Evolutionary conservation across 495 filamentous ascomycete genomes (phyloP).

Genomic region (Aspergillus leporis): DNA sequence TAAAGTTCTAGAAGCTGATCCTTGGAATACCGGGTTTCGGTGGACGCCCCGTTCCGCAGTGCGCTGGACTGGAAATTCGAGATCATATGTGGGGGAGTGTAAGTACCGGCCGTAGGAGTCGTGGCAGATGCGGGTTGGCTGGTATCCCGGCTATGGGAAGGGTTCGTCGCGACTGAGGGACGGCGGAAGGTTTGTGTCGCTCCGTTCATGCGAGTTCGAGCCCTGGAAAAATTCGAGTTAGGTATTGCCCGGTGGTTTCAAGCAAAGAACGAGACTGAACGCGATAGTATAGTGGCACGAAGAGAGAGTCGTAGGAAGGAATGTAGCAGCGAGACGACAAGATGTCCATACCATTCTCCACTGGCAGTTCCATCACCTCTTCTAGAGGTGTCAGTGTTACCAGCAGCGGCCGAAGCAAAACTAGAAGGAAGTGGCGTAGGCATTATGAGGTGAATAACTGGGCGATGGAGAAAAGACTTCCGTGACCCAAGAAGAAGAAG

Average conservation of each 20-base stretch:
- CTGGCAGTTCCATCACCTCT: conserved; percentile 55
- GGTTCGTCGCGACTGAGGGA: conserved; percentile 68
- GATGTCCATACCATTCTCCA: conserved; percentile 56
- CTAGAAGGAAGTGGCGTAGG: conserved; percentile 76
- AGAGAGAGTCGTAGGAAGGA: neutral
- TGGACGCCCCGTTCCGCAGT: conserved; percentile 55
- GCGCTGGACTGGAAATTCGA: conserved; percentile 47
- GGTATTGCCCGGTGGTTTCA: neutral
- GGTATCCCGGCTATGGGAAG: conserved; percentile 50
- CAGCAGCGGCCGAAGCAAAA: conserved; percentile 81
- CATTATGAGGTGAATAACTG: conserved; percentile 50
- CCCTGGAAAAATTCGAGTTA: conserved; percentile 46
- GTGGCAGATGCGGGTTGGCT: conserved; percentile 49
- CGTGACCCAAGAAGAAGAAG: conserved; percentile 7
- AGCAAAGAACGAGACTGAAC: conserved; percentile 14
- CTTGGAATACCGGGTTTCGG: conserved; percentile 72
- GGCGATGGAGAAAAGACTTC: conserved; percentile 15
- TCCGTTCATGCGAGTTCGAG: conserved; percentile 72
- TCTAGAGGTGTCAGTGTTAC: conserved; percentile 60
- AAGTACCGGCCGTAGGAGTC: conserved; percentile 54
- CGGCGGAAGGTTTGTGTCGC: conserved; percentile 85
- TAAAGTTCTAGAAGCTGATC: conserved; percentile 81
- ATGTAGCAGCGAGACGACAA: neutral
- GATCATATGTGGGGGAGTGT: conserved; percentile 62
- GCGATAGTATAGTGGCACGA: neutral